Evolutionary conservation across 345 rosid species (phyloP), one percentile per base, ranked within the genome.

Genomic region (Dimocarpus longan): DNA sequence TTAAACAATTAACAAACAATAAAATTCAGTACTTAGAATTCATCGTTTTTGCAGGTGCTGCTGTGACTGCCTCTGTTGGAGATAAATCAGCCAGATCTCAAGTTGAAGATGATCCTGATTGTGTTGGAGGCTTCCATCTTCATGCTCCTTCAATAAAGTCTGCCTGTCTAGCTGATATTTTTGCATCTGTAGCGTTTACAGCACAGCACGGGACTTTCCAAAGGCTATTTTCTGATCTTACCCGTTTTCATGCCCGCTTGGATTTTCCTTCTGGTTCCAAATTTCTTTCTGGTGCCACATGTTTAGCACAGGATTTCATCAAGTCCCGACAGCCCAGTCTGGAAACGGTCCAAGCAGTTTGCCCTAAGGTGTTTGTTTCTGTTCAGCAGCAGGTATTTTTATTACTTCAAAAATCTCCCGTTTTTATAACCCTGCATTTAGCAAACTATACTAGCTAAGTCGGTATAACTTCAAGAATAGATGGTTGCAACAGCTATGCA

Each of bases 191-290:
- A 46, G 83, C 95, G 63, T 78, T 93, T 46, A 90, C 94, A 32
- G 99, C 98, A 73, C 99, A 92, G 79, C 89, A 88, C 52, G 99
- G 99, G 73, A 91, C 82, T 81, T 94, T 94, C 83, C 99, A 91
- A 73, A 90, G 87, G 81, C 80, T 80, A 22, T 88, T 91, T 86
- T 83, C 86, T 13, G 98, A 96, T 86, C 98, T 94, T 81, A 93
- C 94, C 50, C 87, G 95, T 72, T 83, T 88, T 81, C 94, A 90
- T 44, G 85, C 86, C 81, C 90, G 88, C 82, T 71, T 93, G 72
- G 95, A 93, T 87, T 87, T 92, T 76, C 96, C 95, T 65, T 90
- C 93, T 66, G 97, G 98, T 74, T 81, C 86, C 67, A 92, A 86
- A 77, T 89, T 94, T 76, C 85, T 93, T 80, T 78, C 85, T 18